Evolutionary conservation across 2,329 filamentous ascomycete species (phyloP), one percentile per base, ranked within the genome.

Genomic region (Colletotrichum spinosum): DNA sequence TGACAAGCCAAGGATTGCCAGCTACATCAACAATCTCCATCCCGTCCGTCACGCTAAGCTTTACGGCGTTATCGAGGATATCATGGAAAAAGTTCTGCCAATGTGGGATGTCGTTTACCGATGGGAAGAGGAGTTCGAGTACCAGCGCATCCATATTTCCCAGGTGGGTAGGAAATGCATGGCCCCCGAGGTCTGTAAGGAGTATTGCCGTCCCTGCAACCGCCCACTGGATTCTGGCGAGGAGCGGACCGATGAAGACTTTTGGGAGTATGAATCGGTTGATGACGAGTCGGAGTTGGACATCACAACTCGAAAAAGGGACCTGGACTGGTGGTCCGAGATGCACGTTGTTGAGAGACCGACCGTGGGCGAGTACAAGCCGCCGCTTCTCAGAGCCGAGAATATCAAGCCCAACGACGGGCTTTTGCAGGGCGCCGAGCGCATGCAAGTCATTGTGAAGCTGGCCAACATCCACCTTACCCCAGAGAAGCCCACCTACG

Each of bases 391-490:
- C 2, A 33, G 62, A 12, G 9, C 70, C 17, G 51, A 65, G 12
- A 69, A 74, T 12, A 68, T 77, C 51, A 72, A 74, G 34, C 68
- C 62, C 39, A 60, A 70, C 3, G 57, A 67, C 1, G 70, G 70
- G 2, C 80, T 78, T 68, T 75, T 76, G 52, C 42, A 72, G 4
- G 70, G 69, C 33, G 64, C 67, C 3, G 61, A 72, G 9, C 75
- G 75, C 3, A 75, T 91, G 0, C 89, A 92, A 65, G 79, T 92
- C 45, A 87, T 91, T 59, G 83, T 89, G 57, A 90, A 90, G 73
- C 76, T 92, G 10, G 82, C 86, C 12, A 87, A 84, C 52, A 86
- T 91, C 49, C 81, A 89, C 35, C 79, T 91, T 1, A 86, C 82
- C 0, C 88, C 88, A 0, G 84, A 86, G 15, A 82, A 86, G 2